Evolutionary conservation across 148 eudicot genomes (phyloP).

Genomic region (Euryodendron excelsum): DNA sequence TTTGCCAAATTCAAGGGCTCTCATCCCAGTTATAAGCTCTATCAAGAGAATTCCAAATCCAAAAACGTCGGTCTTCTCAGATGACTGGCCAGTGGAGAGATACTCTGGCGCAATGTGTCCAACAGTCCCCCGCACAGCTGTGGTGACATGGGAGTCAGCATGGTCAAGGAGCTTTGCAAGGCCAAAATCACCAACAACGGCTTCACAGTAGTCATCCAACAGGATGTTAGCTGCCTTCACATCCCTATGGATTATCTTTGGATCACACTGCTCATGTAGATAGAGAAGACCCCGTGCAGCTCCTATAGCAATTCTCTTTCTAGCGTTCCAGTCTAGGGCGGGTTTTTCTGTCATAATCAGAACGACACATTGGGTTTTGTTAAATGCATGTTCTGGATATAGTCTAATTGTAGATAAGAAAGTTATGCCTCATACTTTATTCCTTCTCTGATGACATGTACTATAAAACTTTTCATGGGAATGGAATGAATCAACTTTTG

Average conservation of each 20-base stretch:
- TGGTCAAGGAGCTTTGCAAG: slow-evolving; percentile 96
- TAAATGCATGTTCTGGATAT: neutral
- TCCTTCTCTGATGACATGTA: neutral
- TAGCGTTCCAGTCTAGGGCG: slow-evolving; percentile 83
- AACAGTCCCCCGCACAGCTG: slow-evolving; percentile 92
- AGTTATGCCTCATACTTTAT: neutral
- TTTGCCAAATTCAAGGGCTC: slow-evolving; percentile 89
- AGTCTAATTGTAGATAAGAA: neutral
- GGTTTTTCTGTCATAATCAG: slow-evolving; percentile 56
- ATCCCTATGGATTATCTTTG: slow-evolving; percentile 92
- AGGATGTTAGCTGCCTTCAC: slow-evolving; percentile 94
- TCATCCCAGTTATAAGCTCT: slow-evolving; percentile 90
- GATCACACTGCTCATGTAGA: slow-evolving; percentile 96
- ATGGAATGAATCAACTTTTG: neutral
- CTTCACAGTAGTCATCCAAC: slow-evolving; percentile 75
- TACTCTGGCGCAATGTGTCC: slow-evolving; percentile 97
- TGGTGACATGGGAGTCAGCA: slow-evolving; percentile 83
- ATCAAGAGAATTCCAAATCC: slow-evolving; percentile 87
- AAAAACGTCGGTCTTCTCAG: slow-evolving; percentile 92
- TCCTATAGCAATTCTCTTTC: slow-evolving; percentile 90
- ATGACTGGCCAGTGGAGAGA: slow-evolving; percentile 91
- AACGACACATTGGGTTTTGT: neutral
- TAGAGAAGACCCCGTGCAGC: slow-evolving; percentile 86
- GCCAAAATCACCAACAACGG: slow-evolving; percentile 95
- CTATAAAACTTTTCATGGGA: neutral